A percentile compares a stretch with the other conserved stretches of the same genome.
Evolutionary conservation across 768 basidiomycete species (phyloP).

Genomic region (Naganishia randhawae): DNA sequence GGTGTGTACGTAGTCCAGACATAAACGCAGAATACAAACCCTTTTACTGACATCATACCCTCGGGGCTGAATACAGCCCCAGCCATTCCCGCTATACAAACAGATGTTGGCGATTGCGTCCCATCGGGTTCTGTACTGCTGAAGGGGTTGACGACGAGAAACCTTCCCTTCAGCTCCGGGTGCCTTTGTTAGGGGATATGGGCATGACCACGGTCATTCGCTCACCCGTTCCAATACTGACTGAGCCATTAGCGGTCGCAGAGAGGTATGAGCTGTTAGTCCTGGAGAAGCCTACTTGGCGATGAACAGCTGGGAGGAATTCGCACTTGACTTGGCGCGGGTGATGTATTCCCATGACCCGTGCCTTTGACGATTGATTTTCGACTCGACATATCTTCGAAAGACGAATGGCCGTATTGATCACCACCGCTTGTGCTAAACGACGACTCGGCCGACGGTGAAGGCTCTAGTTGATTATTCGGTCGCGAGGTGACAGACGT

Average conservation of each 20-base stretch:
- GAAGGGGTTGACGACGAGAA: no score
- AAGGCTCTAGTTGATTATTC: neutral
- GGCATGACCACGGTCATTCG: conserved; percentile 30
- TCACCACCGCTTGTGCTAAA: neutral
- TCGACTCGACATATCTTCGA: neutral
- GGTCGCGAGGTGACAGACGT: neutral
- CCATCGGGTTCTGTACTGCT: no score
- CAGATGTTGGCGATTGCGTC: no score
- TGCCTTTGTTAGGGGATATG: neutral
- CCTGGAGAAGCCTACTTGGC: conserved; percentile 45
- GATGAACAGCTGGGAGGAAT: conserved; percentile 36
- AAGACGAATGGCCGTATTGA: neutral
- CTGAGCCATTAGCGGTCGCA: neutral
- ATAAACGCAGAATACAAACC: no score
- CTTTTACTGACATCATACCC: no score
- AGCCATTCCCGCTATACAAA: no score
- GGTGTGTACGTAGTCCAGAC: no score
- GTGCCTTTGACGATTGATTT: neutral
- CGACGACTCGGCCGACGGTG: neutral
- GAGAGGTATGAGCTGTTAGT: conserved; percentile 32
- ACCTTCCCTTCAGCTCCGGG: neutral
- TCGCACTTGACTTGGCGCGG: neutral
- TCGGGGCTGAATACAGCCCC: no score
- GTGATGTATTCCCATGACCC: neutral
- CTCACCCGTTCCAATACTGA: conserved; percentile 26